Evolutionary conservation across 129 eudicot genomes (phyloP).

Genomic region (Daucus carota): DH1_v3.0 NC_030381.2:31493501-31494000

Average conservation of each 20-base stretch:
- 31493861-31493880: neutral
- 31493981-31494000: neutral
- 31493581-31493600: slow-evolving; percentile 93
- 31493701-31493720: neutral
- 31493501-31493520: no score
- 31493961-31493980: neutral
- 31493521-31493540: neutral
- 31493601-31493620: slow-evolving; percentile 80
- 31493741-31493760: neutral
- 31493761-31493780: neutral
- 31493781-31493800: neutral
- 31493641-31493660: slow-evolving; percentile 96
- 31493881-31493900: neutral
- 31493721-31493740: neutral
- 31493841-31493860: neutral
- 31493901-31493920: neutral
- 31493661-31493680: slow-evolving; percentile 33
- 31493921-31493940: neutral
- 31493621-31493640: slow-evolving; percentile 82
- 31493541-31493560: slow-evolving; percentile 12
- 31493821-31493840: neutral
- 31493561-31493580: slow-evolving; percentile 78
- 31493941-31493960: neutral
- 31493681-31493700: neutral
- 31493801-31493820: neutral